A percentile compares a stretch with the other conserved stretches of the same genome.
These are phyloP conservation scores for Sphaerulina musiva DNA, from an alignment of 2,329 filamentous ascomycete genomes.

Conservation along the genomic window DNA sequence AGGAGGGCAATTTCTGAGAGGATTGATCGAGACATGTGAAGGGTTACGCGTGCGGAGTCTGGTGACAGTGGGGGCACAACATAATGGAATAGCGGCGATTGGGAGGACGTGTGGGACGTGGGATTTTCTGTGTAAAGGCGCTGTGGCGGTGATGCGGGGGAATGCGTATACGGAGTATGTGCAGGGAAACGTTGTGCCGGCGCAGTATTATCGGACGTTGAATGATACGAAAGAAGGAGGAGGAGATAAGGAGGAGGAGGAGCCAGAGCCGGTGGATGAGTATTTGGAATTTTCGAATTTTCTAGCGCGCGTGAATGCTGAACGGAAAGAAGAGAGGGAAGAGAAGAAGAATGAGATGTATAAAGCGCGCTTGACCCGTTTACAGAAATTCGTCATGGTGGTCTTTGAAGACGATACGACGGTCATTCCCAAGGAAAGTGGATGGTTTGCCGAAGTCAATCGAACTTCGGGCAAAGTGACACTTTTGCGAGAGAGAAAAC, in stretches of 20 bases:
- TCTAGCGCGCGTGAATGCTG: constrained; percentile 93
- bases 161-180: constrained; percentile 77
- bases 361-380: constrained; percentile 57
- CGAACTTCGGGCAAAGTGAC: constrained; percentile 56
- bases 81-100: constrained; percentile 86
- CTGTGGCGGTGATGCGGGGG: constrained; percentile 67
- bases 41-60: constrained; percentile 73
- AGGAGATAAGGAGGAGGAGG: constrained; percentile 2
- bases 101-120: constrained; percentile 60
- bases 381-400: constrained; percentile 82
- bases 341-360: constrained; percentile 58
- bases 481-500: constrained; percentile 57
- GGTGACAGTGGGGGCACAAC: constrained; percentile 83
- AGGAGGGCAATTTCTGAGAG: constrained; percentile 92
- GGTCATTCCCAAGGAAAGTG: constrained; percentile 81
- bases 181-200: constrained; percentile 75
- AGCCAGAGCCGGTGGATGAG: constrained; percentile 38
- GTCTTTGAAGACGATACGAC: constrained; percentile 81
- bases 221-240: constrained; percentile 53
- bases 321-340: constrained; percentile 46
- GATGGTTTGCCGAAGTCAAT: constrained; percentile 87
- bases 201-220: constrained; percentile 83
- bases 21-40: constrained; percentile 82
- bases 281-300: constrained; percentile 83
- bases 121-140: constrained; percentile 76